Evolutionary conservation across 2,329 filamentous ascomycete species (phyloP).

Genomic region (Xylariaceae sp.): DNA sequence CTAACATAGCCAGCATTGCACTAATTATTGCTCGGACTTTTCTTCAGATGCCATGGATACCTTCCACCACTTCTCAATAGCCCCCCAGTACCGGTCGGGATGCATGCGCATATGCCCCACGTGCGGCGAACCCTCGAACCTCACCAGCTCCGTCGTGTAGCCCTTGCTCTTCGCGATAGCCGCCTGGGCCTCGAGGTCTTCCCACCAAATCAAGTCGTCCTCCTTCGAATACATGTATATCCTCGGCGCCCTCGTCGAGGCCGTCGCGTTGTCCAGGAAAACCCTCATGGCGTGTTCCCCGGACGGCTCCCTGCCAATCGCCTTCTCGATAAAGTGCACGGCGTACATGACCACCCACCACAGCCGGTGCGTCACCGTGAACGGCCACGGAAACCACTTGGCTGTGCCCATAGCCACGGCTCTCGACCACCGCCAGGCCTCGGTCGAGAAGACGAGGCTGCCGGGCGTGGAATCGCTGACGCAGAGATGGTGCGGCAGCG

Average conservation of each 20-base stretch:
- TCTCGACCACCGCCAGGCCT: constrained; percentile 54
- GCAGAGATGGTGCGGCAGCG: constrained; percentile 52
- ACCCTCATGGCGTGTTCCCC: constrained; percentile 43
- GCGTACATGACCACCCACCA: constrained; percentile 47
- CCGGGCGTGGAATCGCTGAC: constrained; percentile 59
- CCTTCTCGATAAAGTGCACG: constrained; percentile 39
- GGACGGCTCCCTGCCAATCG: constrained; percentile 44
- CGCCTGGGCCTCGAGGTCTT: constrained; percentile 59
- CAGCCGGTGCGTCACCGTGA: constrained; percentile 49
- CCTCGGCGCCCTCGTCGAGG: constrained; percentile 44
- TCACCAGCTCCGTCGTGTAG: constrained; percentile 50
- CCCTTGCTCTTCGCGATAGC: constrained; percentile 51
- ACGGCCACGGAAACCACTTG: constrained; percentile 52
- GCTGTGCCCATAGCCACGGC: constrained; percentile 56
- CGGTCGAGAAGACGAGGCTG: constrained; percentile 44
- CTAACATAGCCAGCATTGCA: neutral
- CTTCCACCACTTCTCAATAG: constrained; percentile 40
- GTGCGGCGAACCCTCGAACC: constrained; percentile 62
- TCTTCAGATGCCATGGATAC: constrained; percentile 21
- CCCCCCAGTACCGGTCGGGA: constrained; percentile 60
- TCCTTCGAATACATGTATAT: constrained; percentile 62
- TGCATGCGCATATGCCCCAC: constrained; percentile 63
- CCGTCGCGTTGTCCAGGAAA: constrained; percentile 41
- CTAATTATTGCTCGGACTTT: neutral
- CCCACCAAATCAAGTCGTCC: constrained; percentile 58